phyloP scores from a whole-genome alignment of 805 yeast genomes.

The Schwanniomyces vanrijiae region DNA sequence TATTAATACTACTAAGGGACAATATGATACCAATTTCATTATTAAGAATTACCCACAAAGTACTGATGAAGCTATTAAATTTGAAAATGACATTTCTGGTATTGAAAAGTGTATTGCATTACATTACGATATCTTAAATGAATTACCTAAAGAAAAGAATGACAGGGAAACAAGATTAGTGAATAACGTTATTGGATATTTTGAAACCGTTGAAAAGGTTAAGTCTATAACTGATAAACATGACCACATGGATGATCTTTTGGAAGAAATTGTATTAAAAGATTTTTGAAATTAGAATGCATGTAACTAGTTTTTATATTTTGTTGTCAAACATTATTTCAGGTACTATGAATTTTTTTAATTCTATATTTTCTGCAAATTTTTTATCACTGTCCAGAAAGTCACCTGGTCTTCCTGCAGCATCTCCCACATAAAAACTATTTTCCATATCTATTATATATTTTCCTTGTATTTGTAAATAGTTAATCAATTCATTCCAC shows the following conservation, averaged over 20 bases:
- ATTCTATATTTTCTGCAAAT: constrained; percentile 62
- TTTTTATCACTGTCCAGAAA: constrained; percentile 74
- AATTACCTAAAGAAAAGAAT: constrained; percentile 14
- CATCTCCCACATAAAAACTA: constrained; percentile 88
- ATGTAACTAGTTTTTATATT: background rate
- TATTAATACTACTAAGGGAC: constrained; percentile 36
- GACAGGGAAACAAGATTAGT: constrained; percentile 25
- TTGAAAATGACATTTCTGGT: constrained; percentile 67
- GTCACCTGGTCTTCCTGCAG: constrained; percentile 82
- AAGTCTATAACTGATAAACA: constrained; percentile 13
- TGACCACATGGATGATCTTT: constrained; percentile 20
- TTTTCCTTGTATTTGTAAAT: constrained; percentile 22
- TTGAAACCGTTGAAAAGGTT: constrained; percentile 61
- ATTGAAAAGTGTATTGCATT: constrained; percentile 41
- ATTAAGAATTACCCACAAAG: constrained; percentile 60
- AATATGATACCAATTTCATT: constrained; percentile 46
- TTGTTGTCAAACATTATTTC: constrained; percentile 55
- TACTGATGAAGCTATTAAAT: constrained; percentile 66
- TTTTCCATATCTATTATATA: constrained; percentile 37
- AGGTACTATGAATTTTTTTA: constrained; percentile 62
- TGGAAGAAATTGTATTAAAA: constrained; percentile 19
- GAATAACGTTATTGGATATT: constrained; percentile 60
- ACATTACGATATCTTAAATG: constrained; percentile 26
- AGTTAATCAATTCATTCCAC: constrained; percentile 57
- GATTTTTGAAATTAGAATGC: constrained; percentile 9